Evolutionary conservation across 2,329 filamentous ascomycete species (phyloP).

Genomic region (Tolypocladium tropicale): DNA sequence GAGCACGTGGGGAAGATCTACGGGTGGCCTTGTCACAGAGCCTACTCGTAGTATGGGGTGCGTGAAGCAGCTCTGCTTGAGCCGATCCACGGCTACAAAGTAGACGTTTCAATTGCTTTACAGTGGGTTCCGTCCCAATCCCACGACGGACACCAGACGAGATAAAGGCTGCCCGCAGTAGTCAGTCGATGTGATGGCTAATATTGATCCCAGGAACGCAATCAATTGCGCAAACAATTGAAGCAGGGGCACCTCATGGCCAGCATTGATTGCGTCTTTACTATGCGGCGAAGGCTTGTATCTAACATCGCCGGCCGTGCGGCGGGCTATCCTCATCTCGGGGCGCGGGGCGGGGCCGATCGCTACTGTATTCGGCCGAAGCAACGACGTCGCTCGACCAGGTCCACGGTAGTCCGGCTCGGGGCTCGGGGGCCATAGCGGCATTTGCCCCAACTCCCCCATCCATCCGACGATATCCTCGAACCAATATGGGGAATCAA

Average conservation of each 20-base stretch:
- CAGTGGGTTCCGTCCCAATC: too few relatives aligned
- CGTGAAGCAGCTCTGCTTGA: too few relatives aligned
- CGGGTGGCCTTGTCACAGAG: neutral
- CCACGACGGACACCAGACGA: too few relatives aligned
- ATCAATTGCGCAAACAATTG: too few relatives aligned
- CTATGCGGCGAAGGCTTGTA: neutral
- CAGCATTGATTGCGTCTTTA: neutral
- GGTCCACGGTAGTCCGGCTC: neutral
- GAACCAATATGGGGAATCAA: neutral
- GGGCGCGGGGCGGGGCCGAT: neutral
- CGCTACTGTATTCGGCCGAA: neutral
- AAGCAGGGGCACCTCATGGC: neutral
- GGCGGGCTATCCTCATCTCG: neutral
- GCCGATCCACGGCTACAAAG: too few relatives aligned
- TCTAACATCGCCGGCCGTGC: neutral
- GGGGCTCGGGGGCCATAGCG: neutral
- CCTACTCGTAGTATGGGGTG: too few relatives aligned
- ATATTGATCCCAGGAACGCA: too few relatives aligned
- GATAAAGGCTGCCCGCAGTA: too few relatives aligned
- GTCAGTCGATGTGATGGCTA: too few relatives aligned
- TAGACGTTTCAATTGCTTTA: too few relatives aligned
- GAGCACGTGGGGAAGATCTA: neutral
- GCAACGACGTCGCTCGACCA: neutral
- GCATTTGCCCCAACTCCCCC: neutral
- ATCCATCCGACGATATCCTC: neutral